phyloP scores from a whole-genome alignment of 306 rosid genomes.

The Sesbania bispinosa region DNA sequence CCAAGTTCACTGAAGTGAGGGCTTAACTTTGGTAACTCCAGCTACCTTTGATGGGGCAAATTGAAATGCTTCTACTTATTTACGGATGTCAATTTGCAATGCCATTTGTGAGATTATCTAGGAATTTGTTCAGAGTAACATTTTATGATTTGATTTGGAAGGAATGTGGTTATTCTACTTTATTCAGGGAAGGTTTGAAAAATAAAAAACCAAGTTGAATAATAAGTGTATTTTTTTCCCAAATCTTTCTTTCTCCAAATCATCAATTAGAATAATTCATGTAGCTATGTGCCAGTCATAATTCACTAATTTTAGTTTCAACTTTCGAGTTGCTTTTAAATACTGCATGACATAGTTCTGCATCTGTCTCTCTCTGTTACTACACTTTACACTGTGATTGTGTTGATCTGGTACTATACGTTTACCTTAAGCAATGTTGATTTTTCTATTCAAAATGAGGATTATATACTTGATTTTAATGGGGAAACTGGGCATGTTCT shows the following conservation, averaged over 20 bases:
- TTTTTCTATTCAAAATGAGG: neutral
- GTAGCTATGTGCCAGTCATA: neutral
- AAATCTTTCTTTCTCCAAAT: too few relatives aligned
- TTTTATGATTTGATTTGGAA: too few relatives aligned
- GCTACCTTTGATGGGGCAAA: neutral
- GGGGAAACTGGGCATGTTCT: constrained; percentile 1
- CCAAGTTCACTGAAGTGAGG: neutral
- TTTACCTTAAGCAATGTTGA: constrained; percentile 17
- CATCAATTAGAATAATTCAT: neutral
- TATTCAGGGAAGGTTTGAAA: too few relatives aligned
- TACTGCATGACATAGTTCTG: too few relatives aligned
- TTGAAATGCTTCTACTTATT: neutral
- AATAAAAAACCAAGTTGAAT: too few relatives aligned
- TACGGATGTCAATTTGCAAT: neutral
- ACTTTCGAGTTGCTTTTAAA: neutral
- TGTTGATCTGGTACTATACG: neutral
- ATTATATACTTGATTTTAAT: neutral
- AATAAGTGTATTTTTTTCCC: too few relatives aligned
- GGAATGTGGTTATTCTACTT: too few relatives aligned
- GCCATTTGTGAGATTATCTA: neutral
- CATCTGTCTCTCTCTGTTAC: neutral
- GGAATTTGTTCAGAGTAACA: too few relatives aligned
- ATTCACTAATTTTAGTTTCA: neutral
- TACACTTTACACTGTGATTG: neutral
- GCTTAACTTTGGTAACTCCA: neutral